Evolutionary conservation across 371 early-diverging fungal genomes (phyloP), one percentile per base, ranked within the genome.

Genomic region (Saksenaea oblongispora): DNA sequence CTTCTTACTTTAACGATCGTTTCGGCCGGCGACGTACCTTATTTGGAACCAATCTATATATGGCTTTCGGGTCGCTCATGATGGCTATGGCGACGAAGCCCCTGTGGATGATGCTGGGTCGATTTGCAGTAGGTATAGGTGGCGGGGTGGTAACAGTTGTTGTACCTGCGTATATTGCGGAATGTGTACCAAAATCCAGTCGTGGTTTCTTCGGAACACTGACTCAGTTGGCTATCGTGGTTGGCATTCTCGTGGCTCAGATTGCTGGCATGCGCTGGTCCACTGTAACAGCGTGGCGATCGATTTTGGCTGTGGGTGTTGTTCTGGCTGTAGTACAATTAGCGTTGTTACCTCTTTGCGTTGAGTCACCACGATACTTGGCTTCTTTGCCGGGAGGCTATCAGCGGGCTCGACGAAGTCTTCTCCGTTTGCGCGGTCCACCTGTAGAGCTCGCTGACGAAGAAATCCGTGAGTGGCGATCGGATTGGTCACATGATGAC

Each of bases 61-160:
- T 89, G 56, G 64, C 85, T 0, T 2, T 86, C 0, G 93, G 95
- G 0, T 85, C 92, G 1, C 35, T 90, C 5, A 62, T 87, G 8
- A 87, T 95, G 79, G 83, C 87, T 10, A 62, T 89, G 24, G 86
- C 91, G 13, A 62, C 70, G 27, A 75, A 73, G 10, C 71, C 83
- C 9, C 53, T 56, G 34, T 61, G 71, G 31, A 78, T 98, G 69
- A 73, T 86, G 31, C 24, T 82, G 11, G 98, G 96, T 2, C 84
- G 99, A 26, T 85, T 96, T 66, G 27, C 97, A 15, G 82, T 87
- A 53, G 99, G 99, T 9, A 34, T 97, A 26, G 97, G 91, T 5
- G 83, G 87, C 36, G 98, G 98, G 3, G 78, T 87, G 4, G 87
- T 89, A 1, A 89, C 93, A 5, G 94, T 92, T 27, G 87, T 92